Conservation (phyloP, 2,329 filamentous ascomycete genomes). For the Podosphaera aphanis region DNA sequence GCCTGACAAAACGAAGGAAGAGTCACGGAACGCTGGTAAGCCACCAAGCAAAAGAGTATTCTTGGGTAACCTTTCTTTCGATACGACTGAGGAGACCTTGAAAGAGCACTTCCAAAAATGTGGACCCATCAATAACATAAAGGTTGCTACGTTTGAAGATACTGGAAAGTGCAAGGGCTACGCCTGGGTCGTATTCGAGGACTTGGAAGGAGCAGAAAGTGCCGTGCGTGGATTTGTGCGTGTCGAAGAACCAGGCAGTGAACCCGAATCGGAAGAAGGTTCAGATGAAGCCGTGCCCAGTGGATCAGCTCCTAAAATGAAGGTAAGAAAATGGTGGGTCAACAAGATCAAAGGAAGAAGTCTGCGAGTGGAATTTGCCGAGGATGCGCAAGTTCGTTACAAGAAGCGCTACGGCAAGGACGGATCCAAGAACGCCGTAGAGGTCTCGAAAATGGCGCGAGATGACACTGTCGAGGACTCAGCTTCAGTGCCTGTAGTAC, state of each 20-base stretch:
- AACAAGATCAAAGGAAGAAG: constrained; percentile 60
- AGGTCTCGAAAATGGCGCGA: constrained; percentile 3
- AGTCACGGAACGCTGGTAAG: constrained; percentile 22
- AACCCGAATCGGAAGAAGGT: constrained; percentile 13
- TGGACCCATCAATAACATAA: constrained; percentile 58
- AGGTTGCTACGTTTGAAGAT: constrained; percentile 89
- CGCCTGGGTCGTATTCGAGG: constrained; percentile 80
- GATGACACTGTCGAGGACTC: constrained; percentile 11
- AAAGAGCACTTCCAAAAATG: constrained; percentile 65
- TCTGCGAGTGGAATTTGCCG: constrained; percentile 77
- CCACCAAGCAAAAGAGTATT: constrained; percentile 64
- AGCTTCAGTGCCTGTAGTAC: constrained; percentile 4
- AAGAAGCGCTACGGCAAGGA: constrained; percentile 83
- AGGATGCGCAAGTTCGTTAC: constrained; percentile 72
- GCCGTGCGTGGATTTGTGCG: constrained; percentile 66
- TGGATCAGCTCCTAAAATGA: constrained; percentile 33
- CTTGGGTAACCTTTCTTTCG: constrained; percentile 71
- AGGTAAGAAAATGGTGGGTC: constrained; percentile 56
- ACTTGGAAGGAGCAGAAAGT: constrained; percentile 47
- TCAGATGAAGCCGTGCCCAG: constrained; percentile 8
- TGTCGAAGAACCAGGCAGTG: constrained; percentile 25
- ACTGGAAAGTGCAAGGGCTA: constrained; percentile 95
- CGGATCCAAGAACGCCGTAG: constrained; percentile 20
- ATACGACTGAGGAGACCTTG: constrained; percentile 59
- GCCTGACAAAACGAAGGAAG: constrained; percentile 36